These are phyloP conservation scores for Alternaria consortialis DNA, from an alignment of 2,329 filamentous ascomycete genomes.

Conservation along the genomic window DNA sequence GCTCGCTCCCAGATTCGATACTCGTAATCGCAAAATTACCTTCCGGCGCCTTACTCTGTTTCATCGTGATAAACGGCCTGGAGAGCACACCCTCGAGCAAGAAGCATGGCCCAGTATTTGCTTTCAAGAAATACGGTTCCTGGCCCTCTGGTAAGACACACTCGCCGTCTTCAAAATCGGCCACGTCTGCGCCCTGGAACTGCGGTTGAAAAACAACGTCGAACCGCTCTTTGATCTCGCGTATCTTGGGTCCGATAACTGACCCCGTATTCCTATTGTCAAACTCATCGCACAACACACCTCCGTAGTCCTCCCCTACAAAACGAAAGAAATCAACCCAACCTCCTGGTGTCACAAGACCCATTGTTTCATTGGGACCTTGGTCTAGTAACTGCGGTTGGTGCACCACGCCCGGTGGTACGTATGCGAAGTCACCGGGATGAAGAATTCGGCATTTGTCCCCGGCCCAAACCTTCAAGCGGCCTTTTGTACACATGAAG, in stretches of 20 bases:
- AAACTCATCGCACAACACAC: slow-evolving; percentile 28
- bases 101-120: slow-evolving; percentile 28
- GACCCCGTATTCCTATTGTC: slow-evolving; percentile 21
- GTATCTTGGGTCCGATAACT: slow-evolving; percentile 25
- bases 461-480: slow-evolving; percentile 27
- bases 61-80: slow-evolving; percentile 27
- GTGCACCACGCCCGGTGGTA: slow-evolving; percentile 28
- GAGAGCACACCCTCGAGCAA: slow-evolving; percentile 26
- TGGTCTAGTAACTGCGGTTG: slow-evolving; percentile 26
- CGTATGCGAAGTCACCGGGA: slow-evolving; percentile 32
- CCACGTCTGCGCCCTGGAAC: slow-evolving; percentile 22
- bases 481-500: slow-evolving; percentile 33
- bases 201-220: slow-evolving; percentile 28
- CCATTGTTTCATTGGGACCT: slow-evolving; percentile 27
- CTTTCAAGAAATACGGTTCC: slow-evolving; percentile 28
- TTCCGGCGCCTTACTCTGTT: slow-evolving; percentile 17
- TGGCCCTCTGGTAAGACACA: slow-evolving; percentile 15
- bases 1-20: slow-evolving; percentile 28
- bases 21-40: slow-evolving; percentile 31
- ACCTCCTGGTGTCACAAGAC: slow-evolving; percentile 29
- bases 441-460: slow-evolving; percentile 28
- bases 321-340: slow-evolving; percentile 36
- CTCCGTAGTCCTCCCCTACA: slow-evolving; percentile 26
- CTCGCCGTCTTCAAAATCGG: slow-evolving; percentile 17
- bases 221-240: slow-evolving; percentile 31